Conservation (phyloP, 352 stramenopile genomes). For the Aphanomyces stellatus region DNA sequence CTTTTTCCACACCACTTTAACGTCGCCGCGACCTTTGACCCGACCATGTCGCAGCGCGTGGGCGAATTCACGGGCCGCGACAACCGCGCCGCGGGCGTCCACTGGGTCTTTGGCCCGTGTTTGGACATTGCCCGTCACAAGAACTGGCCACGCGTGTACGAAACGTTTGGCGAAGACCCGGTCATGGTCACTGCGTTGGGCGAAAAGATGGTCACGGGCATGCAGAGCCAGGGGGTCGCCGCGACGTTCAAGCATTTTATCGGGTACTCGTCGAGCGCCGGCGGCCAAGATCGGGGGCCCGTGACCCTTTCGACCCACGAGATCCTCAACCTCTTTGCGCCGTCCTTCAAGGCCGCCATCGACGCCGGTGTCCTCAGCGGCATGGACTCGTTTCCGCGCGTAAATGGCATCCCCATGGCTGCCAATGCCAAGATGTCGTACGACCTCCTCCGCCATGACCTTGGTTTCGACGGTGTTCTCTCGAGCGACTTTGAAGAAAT, state of each 20-base stretch:
- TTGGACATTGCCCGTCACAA: conserved; percentile 50
- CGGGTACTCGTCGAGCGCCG: conserved; percentile 25
- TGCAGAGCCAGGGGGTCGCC: conserved; percentile 28
- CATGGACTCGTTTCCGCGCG: conserved; percentile 91
- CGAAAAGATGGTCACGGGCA: conserved; percentile 31
- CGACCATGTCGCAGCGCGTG: conserved; percentile 30
- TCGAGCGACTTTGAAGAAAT: conserved; percentile 92
- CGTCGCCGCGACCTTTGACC: conserved; percentile 61
- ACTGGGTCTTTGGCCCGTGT: conserved; percentile 72
- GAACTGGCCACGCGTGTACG: conserved; percentile 56
- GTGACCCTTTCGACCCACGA: conserved; percentile 68
- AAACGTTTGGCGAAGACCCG: conserved; percentile 81
- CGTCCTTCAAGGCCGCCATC: conserved; percentile 71
- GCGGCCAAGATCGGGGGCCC: conserved; percentile 64
- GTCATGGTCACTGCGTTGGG: conserved; percentile 44
- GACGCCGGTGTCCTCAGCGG: conserved; percentile 71
- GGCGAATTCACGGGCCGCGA: conserved; percentile 45
- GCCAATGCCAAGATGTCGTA: conserved; percentile 58
- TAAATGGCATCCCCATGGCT: conserved; percentile 87
- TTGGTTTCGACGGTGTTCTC: conserved; percentile 81
- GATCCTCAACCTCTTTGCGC: conserved; percentile 76
- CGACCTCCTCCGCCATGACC: conserved; percentile 69
- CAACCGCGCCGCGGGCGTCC: conserved; percentile 45
- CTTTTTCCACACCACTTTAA: conserved; percentile 70
- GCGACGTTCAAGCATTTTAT: conserved; percentile 53